Base-by-base conservation (phyloP, 371 early-diverging fungal genomes). In the Apophysomyces elegans region DNA sequence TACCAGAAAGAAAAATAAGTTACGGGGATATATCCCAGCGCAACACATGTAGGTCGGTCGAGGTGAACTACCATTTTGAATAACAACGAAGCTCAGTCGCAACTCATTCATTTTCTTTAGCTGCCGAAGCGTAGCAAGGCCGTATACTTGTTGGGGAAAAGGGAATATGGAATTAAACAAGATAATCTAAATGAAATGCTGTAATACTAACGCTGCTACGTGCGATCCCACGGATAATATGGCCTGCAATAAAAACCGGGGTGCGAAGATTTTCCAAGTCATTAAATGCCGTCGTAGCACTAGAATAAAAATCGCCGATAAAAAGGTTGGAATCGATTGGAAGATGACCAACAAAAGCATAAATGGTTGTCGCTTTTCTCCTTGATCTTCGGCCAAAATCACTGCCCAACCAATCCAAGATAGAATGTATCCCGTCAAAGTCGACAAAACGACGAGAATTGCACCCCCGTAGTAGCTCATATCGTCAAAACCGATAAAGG, bases 231-330 rank as follows among this genome's bases (percentile, higher is more conserved):
- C 43, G 14, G 71, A 63, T 8, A 83, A 47, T 7, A 83, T 56
- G 8, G 64, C 64, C 62, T 86, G 88, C 43, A 95, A 81, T 73
- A 97, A 83, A 67, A 92, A 95, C 61, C 96, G 81, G 1, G 98
- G 97, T 4, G 94, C 95, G 86, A 94, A 97, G 18, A 96, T 86
- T 67, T 94, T 93, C 98, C 97, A 97, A 13, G 95, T 94, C 96
- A 95, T 95, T 66, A 96, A 80, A 73, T 97, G 97, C 4, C 96
- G 76, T 46, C 91, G 77, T 62, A 94, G 85, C 61, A 85, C 77
- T 13, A 70, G 74, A 18, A 87, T 81, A 64, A 89, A 85, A 61
- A 88, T 70, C 14, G 88, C 81, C 5, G 86, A 75, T 18, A 83
- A 71, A 32, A 73, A 62, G 0, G 90, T 82, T 7, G 88, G 78